Conservation (phyloP, 2,329 filamentous ascomycete species). For the Penicillium sp. region DNA sequence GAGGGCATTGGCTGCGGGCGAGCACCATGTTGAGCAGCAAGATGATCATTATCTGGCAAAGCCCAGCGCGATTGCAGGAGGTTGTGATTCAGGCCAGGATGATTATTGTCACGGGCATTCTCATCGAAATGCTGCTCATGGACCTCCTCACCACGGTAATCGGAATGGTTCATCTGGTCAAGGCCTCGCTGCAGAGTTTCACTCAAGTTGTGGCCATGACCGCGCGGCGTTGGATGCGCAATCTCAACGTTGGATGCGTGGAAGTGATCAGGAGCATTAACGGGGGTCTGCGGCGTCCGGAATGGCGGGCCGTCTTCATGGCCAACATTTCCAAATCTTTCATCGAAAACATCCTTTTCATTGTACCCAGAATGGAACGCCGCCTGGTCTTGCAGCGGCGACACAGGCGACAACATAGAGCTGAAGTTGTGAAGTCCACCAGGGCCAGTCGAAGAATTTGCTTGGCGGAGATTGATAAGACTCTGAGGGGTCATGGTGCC, state of each 20-base stretch:
- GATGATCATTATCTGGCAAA: constrained; percentile 28
- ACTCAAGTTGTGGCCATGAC: constrained; percentile 66
- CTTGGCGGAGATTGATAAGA: constrained; percentile 40
- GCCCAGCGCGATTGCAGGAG: constrained; percentile 36
- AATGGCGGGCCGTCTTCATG: constrained; percentile 24
- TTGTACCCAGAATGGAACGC: constrained; percentile 32
- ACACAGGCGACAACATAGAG: constrained; percentile 57
- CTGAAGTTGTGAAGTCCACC: constrained; percentile 40
- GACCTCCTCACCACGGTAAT: constrained; percentile 77
- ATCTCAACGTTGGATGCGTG: constrained; percentile 47
- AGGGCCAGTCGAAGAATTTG: constrained; percentile 55
- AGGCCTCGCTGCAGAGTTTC: constrained; percentile 76
- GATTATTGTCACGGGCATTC: constrained; percentile 52
- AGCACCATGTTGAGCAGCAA: constrained; percentile 19
- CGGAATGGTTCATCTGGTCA: constrained; percentile 59
- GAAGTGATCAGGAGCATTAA: constrained; percentile 37
- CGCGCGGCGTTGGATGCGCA: constrained; percentile 55
- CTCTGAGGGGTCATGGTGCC: constrained; percentile 38
- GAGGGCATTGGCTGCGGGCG: constrained; percentile 15
- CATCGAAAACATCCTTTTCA: constrained; percentile 26
- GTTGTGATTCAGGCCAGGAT: constrained; percentile 23
- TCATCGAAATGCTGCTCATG: constrained; percentile 73
- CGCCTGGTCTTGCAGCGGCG: constrained; percentile 54
- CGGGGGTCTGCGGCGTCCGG: constrained; percentile 28
- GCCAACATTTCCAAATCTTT: constrained; percentile 27